Percentiles rank a stretch among this genome's conserved stretches.
phyloP scores from a whole-genome alignment of 371 early-diverging fungal genomes.

The Zychaea mexicana region DNA sequence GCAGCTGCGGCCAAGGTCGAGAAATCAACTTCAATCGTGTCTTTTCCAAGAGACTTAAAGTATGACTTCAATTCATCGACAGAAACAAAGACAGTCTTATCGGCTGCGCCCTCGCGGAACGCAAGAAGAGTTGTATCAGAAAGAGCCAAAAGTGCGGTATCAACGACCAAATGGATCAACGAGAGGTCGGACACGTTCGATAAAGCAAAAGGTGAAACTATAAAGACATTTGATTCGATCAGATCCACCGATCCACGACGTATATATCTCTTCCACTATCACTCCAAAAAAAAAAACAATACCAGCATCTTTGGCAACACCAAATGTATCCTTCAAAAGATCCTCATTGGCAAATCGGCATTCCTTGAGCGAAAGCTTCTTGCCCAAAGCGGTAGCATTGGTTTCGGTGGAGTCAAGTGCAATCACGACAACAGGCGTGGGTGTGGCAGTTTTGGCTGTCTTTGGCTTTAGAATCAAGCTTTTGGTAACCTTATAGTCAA shows the following conservation, averaged over 20 bases:
- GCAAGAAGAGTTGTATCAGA: slow-evolving; percentile 42
- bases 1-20: slow-evolving; percentile 45
- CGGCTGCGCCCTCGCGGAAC: slow-evolving; percentile 62
- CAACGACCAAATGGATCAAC: slow-evolving; percentile 62
- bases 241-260: no score
- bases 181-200: slow-evolving; percentile 52
- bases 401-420: slow-evolving; percentile 59
- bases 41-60: slow-evolving; percentile 38
- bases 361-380: slow-evolving; percentile 66
- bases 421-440: slow-evolving; percentile 66
- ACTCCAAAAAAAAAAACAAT: no score
- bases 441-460: slow-evolving; percentile 65
- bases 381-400: slow-evolving; percentile 56
- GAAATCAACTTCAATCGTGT: slow-evolving; percentile 47
- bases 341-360: slow-evolving; percentile 71
- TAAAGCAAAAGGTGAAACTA: slow-evolving; percentile 68
- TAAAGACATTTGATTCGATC: neutral
- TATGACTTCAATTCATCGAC: slow-evolving; percentile 50
- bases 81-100: slow-evolving; percentile 60
- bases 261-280: no score
- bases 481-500: slow-evolving; percentile 52
- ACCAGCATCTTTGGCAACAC: slow-evolving; percentile 54
- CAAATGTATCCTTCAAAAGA: slow-evolving; percentile 55
- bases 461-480: slow-evolving; percentile 76
- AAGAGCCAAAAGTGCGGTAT: slow-evolving; percentile 48